Evolutionary conservation across 331 rosid species (phyloP).

Genomic region (Malus hybrid): DNA sequence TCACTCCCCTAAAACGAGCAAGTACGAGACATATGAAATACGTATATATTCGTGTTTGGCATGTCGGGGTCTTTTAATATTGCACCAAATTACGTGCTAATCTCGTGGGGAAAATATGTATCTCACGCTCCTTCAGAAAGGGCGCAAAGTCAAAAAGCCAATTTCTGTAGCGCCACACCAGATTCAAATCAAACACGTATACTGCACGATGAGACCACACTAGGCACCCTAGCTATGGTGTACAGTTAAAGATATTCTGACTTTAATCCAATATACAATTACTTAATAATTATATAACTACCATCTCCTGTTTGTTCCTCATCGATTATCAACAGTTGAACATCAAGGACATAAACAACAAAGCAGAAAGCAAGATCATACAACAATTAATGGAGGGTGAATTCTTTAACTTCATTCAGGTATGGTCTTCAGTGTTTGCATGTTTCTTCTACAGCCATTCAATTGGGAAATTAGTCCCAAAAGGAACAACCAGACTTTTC

Average conservation of each 20-base stretch:
- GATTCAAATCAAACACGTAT: neutral
- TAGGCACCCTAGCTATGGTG: neutral
- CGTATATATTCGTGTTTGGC: too few species aligned
- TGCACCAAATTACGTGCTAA: too few species aligned
- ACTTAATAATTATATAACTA: neutral
- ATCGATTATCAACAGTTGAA: too few species aligned
- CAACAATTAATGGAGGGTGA: constrained; percentile 37
- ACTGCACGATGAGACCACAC: neutral
- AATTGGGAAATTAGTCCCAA: constrained; percentile 20
- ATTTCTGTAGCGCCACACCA: too few species aligned
- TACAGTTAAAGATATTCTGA: neutral
- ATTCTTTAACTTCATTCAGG: constrained; percentile 31
- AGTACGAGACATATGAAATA: too few species aligned
- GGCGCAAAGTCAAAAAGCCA: too few species aligned
- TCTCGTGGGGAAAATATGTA: too few species aligned
- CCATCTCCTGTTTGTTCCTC: too few species aligned
- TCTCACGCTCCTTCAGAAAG: too few species aligned
- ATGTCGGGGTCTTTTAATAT: too few species aligned
- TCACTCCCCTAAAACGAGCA: too few species aligned
- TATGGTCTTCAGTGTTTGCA: constrained; percentile 28
- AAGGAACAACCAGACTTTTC: constrained; percentile 28
- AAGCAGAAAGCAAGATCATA: neutral
- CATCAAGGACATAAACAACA: too few species aligned
- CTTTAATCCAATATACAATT: neutral
- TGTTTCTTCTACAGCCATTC: constrained; percentile 31